Evolutionary conservation across 2,329 filamentous ascomycete species (phyloP), one percentile per base, ranked within the genome.

Genomic region (Penicillium frequentans): DNA sequence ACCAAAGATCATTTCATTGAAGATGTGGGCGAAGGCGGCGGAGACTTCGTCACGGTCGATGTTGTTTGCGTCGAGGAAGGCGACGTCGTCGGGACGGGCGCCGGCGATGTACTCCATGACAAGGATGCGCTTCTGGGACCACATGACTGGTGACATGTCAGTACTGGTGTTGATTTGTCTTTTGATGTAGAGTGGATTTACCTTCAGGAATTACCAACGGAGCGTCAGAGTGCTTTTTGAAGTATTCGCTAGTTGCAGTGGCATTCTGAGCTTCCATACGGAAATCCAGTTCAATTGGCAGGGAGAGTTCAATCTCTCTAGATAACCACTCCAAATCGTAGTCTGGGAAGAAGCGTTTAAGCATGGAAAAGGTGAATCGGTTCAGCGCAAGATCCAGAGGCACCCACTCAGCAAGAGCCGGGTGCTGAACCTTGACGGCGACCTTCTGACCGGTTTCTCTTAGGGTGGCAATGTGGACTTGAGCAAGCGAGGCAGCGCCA

Each of bases 1-100:
- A 49, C 93, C 93, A 64, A 99, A 99, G 65, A 99, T 97, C 95
- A 99, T 99, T 73, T 98, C 93, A 79, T 99, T 99, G 83, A 99
- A 99, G 57, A 99, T 91, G 57, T 88, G 87, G 0, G 95, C 89
- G 4, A 99, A 81, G 0, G 92, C 90, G 1, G 93, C 93, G 0
- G 93, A 96, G 5, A 99, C 95, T 75, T 98, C 93, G 70, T 98
- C 95, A 21, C 95, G 87, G 74, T 96, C 91, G 70, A 99, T 99
- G 56, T 86, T 84, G 71, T 96, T 90, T 7, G 82, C 79, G 73
- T 98, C 95, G 3, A 99, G 81, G 70, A 90, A 98, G 16, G 85
- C 86, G 1, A 98, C 83, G 70, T 99, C 93, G 72, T 99, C 95
- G 2, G 92, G 89, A 21, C 95, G 88, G 65, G 86, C 86, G 33